These are phyloP conservation scores for Penstemon newberryi DNA, from an alignment of 257 asterid species.

Conservation along the genomic window DNA sequence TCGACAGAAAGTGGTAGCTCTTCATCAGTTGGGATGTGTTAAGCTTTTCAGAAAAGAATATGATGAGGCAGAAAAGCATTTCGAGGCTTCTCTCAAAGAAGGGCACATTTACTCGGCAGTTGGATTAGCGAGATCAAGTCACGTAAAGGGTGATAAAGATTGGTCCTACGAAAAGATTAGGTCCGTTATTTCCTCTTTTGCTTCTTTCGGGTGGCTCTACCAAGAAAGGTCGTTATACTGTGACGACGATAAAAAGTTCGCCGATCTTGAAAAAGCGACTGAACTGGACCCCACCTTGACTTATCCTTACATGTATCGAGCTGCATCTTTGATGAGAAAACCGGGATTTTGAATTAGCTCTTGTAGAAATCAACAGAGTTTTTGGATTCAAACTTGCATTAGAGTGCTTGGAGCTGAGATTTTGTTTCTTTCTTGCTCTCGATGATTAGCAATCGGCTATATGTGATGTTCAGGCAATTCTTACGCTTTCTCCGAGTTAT, in stretches of 20 bases:
- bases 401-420: slow-evolving; percentile 94
- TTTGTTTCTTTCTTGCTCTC: slow-evolving; percentile 79
- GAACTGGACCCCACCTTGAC: slow-evolving; percentile 94
- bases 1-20: slow-evolving; percentile 72
- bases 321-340: slow-evolving; percentile 89
- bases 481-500: slow-evolving; percentile 77
- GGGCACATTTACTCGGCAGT: slow-evolving; percentile 82
- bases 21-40: slow-evolving; percentile 84
- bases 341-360: slow-evolving; percentile 74
- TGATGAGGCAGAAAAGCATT: slow-evolving; percentile 66
- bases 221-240: slow-evolving; percentile 92
- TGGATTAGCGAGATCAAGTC: slow-evolving; percentile 75
- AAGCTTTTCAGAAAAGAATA: slow-evolving; percentile 66
- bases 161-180: slow-evolving; percentile 62
- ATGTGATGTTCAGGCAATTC: slow-evolving; percentile 90
- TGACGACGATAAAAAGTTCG: slow-evolving; percentile 53
- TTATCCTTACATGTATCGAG: slow-evolving; percentile 95
- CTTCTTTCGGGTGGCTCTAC: slow-evolving; percentile 94
- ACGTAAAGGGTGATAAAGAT: slow-evolving; percentile 49
- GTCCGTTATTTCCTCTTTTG: slow-evolving; percentile 59
- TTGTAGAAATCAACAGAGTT: slow-evolving; percentile 77
- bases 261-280: slow-evolving; percentile 80
- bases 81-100: slow-evolving; percentile 64
- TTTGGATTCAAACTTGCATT: slow-evolving; percentile 91
- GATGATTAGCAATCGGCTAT: slow-evolving; percentile 90